Evolutionary conservation across 208 protist species (phyloP).

Genomic region (Crithidia bombi): DNA sequence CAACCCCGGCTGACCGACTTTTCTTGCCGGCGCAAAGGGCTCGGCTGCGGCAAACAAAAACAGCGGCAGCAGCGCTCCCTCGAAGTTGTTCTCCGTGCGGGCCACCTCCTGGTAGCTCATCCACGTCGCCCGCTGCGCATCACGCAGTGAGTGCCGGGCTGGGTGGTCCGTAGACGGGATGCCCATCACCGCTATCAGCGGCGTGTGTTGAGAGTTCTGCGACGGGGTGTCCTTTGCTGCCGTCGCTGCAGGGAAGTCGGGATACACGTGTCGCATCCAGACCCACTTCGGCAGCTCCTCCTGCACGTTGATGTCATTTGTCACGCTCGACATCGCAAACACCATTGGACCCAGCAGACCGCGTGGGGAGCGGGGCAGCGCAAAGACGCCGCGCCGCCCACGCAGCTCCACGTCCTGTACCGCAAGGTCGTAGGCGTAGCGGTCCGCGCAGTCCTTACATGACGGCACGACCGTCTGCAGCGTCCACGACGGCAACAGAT

Average conservation of each 20-base stretch:
- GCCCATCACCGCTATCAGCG: constrained; percentile 25
- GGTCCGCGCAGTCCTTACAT: neutral
- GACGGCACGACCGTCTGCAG: neutral
- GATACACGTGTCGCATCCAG: constrained; percentile 17
- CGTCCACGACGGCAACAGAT: constrained; percentile 19
- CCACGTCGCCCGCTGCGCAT: constrained; percentile 26
- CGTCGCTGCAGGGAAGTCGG: neutral
- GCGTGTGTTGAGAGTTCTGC: neutral
- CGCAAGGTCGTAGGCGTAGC: neutral
- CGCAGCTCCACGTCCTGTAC: neutral
- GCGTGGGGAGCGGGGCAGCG: constrained; percentile 8
- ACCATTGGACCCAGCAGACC: constrained; percentile 28
- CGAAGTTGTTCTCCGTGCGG: constrained; percentile 10
- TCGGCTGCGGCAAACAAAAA: constrained; percentile 22
- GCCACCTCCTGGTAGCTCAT: constrained; percentile 19
- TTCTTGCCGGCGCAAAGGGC: neutral
- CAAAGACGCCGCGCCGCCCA: neutral
- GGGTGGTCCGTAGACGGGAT: constrained; percentile 18
- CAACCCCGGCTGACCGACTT: neutral
- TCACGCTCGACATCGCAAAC: constrained; percentile 27
- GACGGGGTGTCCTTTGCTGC: neutral
- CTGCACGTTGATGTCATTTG: constrained; percentile 14
- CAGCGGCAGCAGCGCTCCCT: constrained; percentile 21
- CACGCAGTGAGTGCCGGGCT: constrained; percentile 7
- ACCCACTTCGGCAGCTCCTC: constrained; percentile 21